Evolutionary conservation across 495 filamentous ascomycete species (phyloP), one percentile per base, ranked within the genome.

Genomic region (Penicillium cinerascens): DNA sequence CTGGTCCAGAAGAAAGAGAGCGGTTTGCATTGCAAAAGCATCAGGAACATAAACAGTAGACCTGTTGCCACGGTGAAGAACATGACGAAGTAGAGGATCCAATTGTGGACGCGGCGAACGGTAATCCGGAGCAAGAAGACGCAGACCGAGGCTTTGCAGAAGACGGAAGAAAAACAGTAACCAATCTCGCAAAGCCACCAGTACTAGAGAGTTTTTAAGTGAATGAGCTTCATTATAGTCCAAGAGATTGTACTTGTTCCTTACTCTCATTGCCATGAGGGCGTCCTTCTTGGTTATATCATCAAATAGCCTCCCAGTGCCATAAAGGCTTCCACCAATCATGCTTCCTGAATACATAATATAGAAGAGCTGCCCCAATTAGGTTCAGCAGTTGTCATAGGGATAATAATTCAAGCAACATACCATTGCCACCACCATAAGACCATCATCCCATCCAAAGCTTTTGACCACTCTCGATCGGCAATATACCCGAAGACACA

Each of bases 81-180:
- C 65, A 73, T 72, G 35, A 76, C 70, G 20, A 39, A 51, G 35
- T 70, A 72, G 0, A 77, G 63, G 13, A 57, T 59, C 62, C 65
- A 72, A 22, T 64, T 68, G 39, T 76, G 74, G 25, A 56, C 5
- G 1, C 49, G 50, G n/a, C 48, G 54, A 33, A 73, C 59, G 4
- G 72, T 73, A 50, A 78, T 74, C 39, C 75, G 70, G 63, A 78
- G 51, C 6, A 77, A 51, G 66, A 77, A 76, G 39, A 75, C 63
- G 54, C 71, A 71, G 29, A 77, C 58, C 33, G 75, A 77, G 29
- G 74, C 59, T 44, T 75, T 75, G 56, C 69, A 73, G 15, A 54
- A 51, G 43, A 73, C 63, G 6, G 69, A 71, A 3, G 74, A 59
- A 41, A 78, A 66, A 39, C 72, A 72, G 52, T 71, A 75, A 36